Base-by-base conservation (phyloP, 208 protist genomes). In the Naegleria fowleri region DNA sequence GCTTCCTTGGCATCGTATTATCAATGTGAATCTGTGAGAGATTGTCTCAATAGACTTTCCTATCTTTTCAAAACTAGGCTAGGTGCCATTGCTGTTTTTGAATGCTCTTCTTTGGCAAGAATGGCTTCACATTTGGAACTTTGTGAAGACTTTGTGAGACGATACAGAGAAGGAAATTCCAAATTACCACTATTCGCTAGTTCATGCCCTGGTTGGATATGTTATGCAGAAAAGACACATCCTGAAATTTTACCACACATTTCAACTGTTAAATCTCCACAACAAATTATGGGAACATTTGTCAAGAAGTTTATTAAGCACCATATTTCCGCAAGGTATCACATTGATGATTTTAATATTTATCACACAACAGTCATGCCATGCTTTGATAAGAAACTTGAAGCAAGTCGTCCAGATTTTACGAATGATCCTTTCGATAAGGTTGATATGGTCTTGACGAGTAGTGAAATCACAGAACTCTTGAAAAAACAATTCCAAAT, bases 341-440 rank as follows among this genome's bases (percentile, higher is more conserved):
- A 15, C 11, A 13, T 83, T 83, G 22, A 83, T 38, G 13, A 43
- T 91, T 48, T 41, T 13, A 33, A 94, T 36, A 93, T 96, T 79
- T 99, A 97, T 92, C 98, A 99, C 92, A 93, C 98, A 6, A 97
- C 97, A 15, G 93, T 99, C 16, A 99, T 99, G 96, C 98, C 98
- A 3, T 99, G 98, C 94, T 99, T 97, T 93, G 98, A 99, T 93
- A 98, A 98, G 83, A 99, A 99, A 93, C 93, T 99, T 22, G 98
- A 99, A 93, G 98, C 98, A 0, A 97, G 96, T 11, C 92, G 98
- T 22, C 92, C 96, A 55, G 95, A 97, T 83, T 97, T 98, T 59
- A 93, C 92, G 51, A 90, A 92, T 76, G 90, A 94, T 67, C 52
- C 83, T 41, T 36, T 93, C 2, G 59, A 55, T 19, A 97, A 99